Evolutionary conservation across 371 early-diverging fungal genomes (phyloP), one percentile per base, ranked within the genome.

Genomic region (Sporodiniella umbellata): DNA sequence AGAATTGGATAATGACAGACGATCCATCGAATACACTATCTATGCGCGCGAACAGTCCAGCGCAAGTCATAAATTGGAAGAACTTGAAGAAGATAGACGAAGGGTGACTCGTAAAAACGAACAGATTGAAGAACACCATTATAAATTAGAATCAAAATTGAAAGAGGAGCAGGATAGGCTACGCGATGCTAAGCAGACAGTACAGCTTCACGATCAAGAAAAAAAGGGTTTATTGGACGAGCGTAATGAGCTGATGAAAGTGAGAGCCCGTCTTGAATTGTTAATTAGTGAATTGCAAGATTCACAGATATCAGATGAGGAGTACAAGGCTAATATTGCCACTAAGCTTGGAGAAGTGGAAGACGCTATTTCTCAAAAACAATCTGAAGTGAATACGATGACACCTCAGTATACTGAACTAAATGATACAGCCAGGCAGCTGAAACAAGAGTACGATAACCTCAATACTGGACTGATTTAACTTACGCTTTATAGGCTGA

Each of bases 1-100:
- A 48, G 81, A 87, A 3, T 66, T 87, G 48, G 98, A 99, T 57
- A 78, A 84, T 30, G 90, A 95, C 47, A 81, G 95, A 24, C 75
- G 95, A 19, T 85, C 88, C 30, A 72, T 97, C 8, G 96, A 97
- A 58, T 96, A 97, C 66, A 87, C 94, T 8, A 89, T 98, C 24
- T 93, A 90, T 68, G 83, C 83, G 44, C 82, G 90, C 2, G 96
- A 99, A 69, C 91, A 90, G 53, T 66, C 77, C 11, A 94, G 95
- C 42, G 81, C 92, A 0, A 79, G 75, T 18, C 78, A 81, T 24
- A 79, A 83, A 50, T 66, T 96, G 17, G 91, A 90, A 33, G 87
- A 88, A 44, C 58, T 84, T 54, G 85, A 85, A 21, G 74, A 80
- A 39, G 68, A 64, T 14, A 65, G 84, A 46, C 65, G 75, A 48